Conservation (phyloP, 306 rosid species). For the Pterocarpus santalinus region DNA sequence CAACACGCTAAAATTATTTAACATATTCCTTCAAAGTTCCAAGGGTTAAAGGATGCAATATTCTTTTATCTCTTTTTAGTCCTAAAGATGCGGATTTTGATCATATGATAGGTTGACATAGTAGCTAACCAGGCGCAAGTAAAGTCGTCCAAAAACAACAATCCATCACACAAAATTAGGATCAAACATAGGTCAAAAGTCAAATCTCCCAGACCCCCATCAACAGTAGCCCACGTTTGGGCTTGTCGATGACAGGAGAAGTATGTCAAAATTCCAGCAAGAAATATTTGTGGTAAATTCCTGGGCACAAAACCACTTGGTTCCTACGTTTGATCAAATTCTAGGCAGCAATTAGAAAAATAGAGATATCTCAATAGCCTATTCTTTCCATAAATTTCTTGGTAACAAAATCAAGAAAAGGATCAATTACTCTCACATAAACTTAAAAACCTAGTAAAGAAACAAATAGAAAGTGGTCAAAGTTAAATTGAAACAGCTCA, state of each 20-base stretch:
- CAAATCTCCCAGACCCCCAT: neutral
- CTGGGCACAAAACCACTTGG: neutral
- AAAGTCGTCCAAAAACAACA: neutral
- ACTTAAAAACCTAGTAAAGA: neutral
- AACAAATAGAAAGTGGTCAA: neutral
- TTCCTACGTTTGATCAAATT: neutral
- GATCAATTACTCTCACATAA: neutral
- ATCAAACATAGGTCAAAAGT: neutral
- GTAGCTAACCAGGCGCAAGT: neutral
- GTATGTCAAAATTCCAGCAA: neutral
- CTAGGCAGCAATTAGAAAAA: neutral
- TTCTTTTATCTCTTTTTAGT: neutral
- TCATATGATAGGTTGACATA: neutral
- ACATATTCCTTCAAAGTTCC: neutral
- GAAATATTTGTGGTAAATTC: neutral
- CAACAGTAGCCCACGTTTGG: no score
- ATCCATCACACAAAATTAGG: no score
- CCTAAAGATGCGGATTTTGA: neutral
- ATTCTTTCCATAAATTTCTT: neutral
- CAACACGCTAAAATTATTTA: constrained; percentile 1
- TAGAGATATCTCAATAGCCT: neutral
- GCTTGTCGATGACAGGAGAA: neutral
- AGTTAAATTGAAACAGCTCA: constrained; percentile 4
- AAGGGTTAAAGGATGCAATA: neutral
- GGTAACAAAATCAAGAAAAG: constrained; percentile 12